These are phyloP conservation scores for Xylariaceae sp. DNA, from an alignment of 2,329 filamentous ascomycete species.

Conservation along the genomic window DNA sequence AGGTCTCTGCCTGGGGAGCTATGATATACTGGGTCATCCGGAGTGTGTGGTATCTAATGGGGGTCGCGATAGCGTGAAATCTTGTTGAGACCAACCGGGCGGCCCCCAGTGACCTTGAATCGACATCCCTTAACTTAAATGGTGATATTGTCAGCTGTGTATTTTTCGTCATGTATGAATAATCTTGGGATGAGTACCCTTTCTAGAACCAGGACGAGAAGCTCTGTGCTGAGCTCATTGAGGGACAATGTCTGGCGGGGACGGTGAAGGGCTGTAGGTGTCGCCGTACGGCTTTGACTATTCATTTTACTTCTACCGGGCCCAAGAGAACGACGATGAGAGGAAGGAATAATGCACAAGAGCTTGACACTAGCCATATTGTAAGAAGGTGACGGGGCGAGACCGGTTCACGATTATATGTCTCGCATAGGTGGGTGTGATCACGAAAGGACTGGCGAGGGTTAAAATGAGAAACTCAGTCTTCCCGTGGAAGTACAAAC, in stretches of 20 bases:
- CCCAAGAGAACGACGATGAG: conserved; percentile 1
- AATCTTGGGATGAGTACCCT: conserved; percentile 43
- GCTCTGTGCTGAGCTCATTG: conserved; percentile 50
- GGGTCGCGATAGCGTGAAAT: conserved; percentile 51
- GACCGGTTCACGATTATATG: too few species aligned
- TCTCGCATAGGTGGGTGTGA: conserved; percentile 7
- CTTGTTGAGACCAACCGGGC: conserved; percentile 49
- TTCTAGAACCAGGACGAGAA: conserved; percentile 51
- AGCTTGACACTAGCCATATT: too few species aligned
- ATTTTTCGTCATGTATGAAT: neutral
- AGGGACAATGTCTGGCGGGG: conserved; percentile 38
- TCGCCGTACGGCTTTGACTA: conserved; percentile 28
- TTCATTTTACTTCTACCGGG: neutral
- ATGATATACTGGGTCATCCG: conserved; percentile 49
- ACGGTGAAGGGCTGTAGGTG: conserved; percentile 5
- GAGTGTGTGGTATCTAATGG: conserved; percentile 50
- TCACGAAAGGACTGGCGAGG: neutral
- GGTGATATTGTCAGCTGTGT: conserved; percentile 20
- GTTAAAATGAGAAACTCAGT: conserved; percentile 3
- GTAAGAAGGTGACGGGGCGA: too few species aligned
- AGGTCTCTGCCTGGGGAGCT: conserved; percentile 41
- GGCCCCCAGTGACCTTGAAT: conserved; percentile 43
- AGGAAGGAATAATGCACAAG: neutral
- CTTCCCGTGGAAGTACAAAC: neutral
- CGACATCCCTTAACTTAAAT: conserved; percentile 49